Base-by-base conservation (phyloP, 805 yeast species). In the Lachancea waltii region DNA sequence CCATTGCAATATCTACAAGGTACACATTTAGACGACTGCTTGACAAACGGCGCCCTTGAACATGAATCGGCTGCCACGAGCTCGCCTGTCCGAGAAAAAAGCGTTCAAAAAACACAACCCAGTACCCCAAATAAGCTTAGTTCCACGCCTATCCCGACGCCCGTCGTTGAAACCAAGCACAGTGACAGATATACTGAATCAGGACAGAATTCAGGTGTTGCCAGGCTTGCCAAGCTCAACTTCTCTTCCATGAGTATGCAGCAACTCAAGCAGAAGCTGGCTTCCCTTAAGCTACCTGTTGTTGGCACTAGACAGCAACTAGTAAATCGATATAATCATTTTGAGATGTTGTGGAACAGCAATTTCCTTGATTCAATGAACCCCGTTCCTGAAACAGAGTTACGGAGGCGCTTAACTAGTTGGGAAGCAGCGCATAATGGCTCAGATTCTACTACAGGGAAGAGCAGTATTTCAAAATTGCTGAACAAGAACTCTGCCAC, bases 281-380 rank as follows among this genome's bases (percentile, higher is more conserved):
- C 66, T 1, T 67, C 71, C 6, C 54, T 75, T 16, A 74, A 75
- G 10, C 57, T 89, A 5, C 73, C 87, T 0, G 67, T 76, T 0
- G 58, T 55, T 7, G 97, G 97, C 0, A 60, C 80, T 1, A 67
- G 85, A 43, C 62, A 61, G 11, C 79, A 75, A 45, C 51, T 87
- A 48, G 89, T 84, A 43, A 61, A 72, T 14, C 62, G 97, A 28
- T 83, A 83, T 53, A 79, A 76, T 44, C 90, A 87, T 47, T 89
- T 78, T 64, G 76, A 81, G 40, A 75, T 79, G 22, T 53, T 86
- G 8, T 82, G 80, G 77, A 89, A 89, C 53, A 79, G 95, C 9
- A 86, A 86, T 51, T 70, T 55, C 33, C 46, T 79, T 30, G 95
- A 86, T 53, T 72, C 87, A 5, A 63, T 72, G 24, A 68, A 66